Base-by-base conservation (phyloP, 176 grass and related monocot genomes). In the Poa pratensis region DNA sequence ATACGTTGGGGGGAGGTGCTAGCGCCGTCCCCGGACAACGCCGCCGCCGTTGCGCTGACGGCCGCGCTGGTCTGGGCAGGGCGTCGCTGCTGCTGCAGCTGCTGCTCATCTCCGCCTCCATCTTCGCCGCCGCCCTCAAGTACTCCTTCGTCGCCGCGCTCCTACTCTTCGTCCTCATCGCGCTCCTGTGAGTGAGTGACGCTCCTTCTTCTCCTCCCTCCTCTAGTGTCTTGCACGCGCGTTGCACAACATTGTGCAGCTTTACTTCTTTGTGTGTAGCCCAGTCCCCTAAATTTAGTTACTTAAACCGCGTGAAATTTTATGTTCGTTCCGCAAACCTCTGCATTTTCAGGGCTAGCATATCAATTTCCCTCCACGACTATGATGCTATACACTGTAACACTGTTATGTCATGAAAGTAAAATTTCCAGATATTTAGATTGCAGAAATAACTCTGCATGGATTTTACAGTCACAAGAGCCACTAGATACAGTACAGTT, bases 111-210 rank as follows among this genome's bases (percentile, higher is more conserved):
- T 80, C 73, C 73, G 73, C 82, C 43, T 20, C 77, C 9, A 81
- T 94, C 78, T 80, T 87, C 76, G 61, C 76, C 42, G 89, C 89
- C 9, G 89, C 85, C 13, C 32, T 90, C 69, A 90, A 90, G 76
- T 90, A 90, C 61, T 90, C 89, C 16, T 76, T 87, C 61, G 76
- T 87, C 22, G 89, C 89, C 6, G 89, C 85, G 17, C 13, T 90
- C 59, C 85, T 87, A 15, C 85, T 90, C 16, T 87, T 87, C 81
- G 28, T 90, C 85, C 89, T 90, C 76, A 80, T 90, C 69, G 89
- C 89, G 17, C 85, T 87, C 8, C 76, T 84, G 5, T 89, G 83
- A 89, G 27, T 63, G 34, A n/a, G 18, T 23, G 14, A 9, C 14
- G 7, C 14, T 15, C 54, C 9, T 37, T 49, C 35, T 32, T 12